Conservation (phyloP, 1,139 yeast genomes). For the Kluyveromyces sp. region DNA sequence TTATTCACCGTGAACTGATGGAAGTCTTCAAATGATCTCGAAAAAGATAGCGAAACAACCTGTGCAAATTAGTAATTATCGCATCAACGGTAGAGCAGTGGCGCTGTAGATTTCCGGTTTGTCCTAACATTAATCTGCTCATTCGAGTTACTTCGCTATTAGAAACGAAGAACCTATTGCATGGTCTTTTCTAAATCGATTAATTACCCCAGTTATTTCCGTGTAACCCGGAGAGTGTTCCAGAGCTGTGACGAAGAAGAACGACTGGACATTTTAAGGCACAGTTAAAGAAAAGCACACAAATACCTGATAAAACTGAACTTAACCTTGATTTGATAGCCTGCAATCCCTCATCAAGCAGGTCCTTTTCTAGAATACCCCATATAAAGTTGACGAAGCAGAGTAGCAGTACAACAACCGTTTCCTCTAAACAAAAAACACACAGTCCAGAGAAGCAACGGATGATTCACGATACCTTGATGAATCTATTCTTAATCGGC, state of each 20-base stretch:
- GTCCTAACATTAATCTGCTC: neutral
- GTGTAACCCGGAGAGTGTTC: slow-evolving; percentile 1
- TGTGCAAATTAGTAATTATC: slow-evolving; percentile 27
- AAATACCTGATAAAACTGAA: neutral
- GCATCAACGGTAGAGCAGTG: slow-evolving; percentile 24
- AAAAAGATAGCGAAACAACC: slow-evolving; percentile 46
- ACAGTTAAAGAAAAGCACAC: neutral
- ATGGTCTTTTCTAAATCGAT: neutral
- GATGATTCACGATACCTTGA: too few relatives aligned
- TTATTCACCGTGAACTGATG: slow-evolving; percentile 13
- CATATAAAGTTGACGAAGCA: too few relatives aligned
- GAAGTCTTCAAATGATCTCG: slow-evolving; percentile 48
- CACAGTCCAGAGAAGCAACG: too few relatives aligned
- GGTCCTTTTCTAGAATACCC: too few relatives aligned
- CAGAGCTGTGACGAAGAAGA: slow-evolving; percentile 1
- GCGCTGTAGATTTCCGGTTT: slow-evolving; percentile 18
- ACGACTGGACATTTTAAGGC: neutral
- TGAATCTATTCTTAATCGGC: too few relatives aligned
- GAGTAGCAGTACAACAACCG: too few relatives aligned
- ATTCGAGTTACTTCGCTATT: neutral
- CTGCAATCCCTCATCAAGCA: too few relatives aligned
- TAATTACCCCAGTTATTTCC: neutral
- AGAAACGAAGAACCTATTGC: neutral
- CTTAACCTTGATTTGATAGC: neutral
- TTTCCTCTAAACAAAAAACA: too few relatives aligned